These are phyloP conservation scores for Artemisia annua DNA, from an alignment of 129 eudicot species.

Conservation along the genomic window DNA sequence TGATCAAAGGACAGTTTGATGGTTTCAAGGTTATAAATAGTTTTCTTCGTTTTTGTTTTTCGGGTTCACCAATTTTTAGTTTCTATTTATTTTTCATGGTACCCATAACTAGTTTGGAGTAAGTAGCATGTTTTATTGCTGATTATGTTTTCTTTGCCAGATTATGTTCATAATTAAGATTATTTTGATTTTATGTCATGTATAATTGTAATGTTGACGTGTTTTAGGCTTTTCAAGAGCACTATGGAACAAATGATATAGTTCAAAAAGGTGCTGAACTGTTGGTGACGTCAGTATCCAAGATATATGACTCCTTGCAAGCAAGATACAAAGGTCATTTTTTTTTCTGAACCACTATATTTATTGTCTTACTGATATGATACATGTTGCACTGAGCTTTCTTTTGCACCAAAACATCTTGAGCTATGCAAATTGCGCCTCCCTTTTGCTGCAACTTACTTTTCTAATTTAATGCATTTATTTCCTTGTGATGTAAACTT, in stretches of 20 bases:
- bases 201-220: slow-evolving; percentile 1
- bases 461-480: neutral
- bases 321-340: slow-evolving; percentile 58
- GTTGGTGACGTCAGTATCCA: slow-evolving; percentile 55
- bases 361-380: neutral
- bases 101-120: neutral
- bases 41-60: slow-evolving; percentile 12
- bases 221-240: slow-evolving; percentile 66
- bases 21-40: slow-evolving; percentile 66
- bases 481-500: too few species aligned
- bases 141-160: neutral
- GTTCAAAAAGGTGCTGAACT: slow-evolving; percentile 61
- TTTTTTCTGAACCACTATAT: neutral
- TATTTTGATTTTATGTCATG: slow-evolving; percentile 10
- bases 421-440: neutral
- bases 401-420: neutral
- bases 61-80: neutral
- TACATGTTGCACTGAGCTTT: neutral
- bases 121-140: slow-evolving; percentile 8
- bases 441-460: neutral
- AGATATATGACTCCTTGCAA: slow-evolving; percentile 61
- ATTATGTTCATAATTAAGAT: slow-evolving; percentile 9
- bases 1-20: slow-evolving; percentile 65
- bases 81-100: neutral
- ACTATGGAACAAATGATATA: slow-evolving; percentile 67